phyloP scores from a whole-genome alignment of 352 stramenopile species.

The Phytophthora macrochlamydospora region DNA sequence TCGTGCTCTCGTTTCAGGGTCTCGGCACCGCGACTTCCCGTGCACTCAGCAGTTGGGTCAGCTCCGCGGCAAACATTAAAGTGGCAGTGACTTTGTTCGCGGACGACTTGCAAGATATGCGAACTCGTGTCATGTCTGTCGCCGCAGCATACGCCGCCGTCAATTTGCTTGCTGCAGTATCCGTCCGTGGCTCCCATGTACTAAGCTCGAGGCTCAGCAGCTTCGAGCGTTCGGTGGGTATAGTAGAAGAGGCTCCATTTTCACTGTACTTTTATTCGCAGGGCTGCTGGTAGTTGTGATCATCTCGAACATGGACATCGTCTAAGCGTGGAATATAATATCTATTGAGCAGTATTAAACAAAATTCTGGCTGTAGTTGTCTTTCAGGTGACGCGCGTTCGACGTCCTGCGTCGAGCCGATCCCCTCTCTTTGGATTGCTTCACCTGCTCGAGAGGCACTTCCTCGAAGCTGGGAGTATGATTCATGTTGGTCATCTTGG shows the following conservation, averaged over 20 bases:
- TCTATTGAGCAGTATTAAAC: background rate
- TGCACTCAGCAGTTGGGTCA: slow-evolving; percentile 35
- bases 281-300: slow-evolving; percentile 40
- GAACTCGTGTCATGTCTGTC: slow-evolving; percentile 27
- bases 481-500: no score
- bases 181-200: slow-evolving; percentile 37
- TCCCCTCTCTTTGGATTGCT: slow-evolving; percentile 9
- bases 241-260: slow-evolving; percentile 32
- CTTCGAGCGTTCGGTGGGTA: slow-evolving; percentile 38
- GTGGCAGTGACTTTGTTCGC: slow-evolving; percentile 25
- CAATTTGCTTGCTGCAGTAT: slow-evolving; percentile 31
- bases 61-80: slow-evolving; percentile 23
- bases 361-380: background rate
- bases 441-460: no score
- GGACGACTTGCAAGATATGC: slow-evolving; percentile 30
- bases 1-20: slow-evolving; percentile 54
- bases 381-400: background rate
- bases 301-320: slow-evolving; percentile 28
- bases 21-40: slow-evolving; percentile 37
- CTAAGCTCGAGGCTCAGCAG: slow-evolving; percentile 53
- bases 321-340: slow-evolving; percentile 7
- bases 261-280: slow-evolving; percentile 33
- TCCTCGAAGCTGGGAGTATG: no score
- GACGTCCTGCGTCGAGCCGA: slow-evolving; percentile 8
- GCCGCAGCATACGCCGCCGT: slow-evolving; percentile 26